phyloP scores from a whole-genome alignment of 768 basidiomycete genomes.

The Amanita rubescens region DNA sequence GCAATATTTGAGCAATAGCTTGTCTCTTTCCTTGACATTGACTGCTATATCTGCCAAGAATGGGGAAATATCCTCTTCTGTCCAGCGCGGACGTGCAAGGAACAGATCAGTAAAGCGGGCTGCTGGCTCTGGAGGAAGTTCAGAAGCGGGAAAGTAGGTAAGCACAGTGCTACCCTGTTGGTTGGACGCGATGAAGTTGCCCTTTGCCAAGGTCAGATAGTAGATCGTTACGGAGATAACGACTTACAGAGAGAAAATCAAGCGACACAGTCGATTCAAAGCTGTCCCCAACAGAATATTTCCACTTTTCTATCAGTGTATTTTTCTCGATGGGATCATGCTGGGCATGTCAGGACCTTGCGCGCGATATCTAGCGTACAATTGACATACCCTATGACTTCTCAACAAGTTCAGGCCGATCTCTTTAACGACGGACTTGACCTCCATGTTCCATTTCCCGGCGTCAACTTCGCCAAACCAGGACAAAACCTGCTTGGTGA shows the following conservation, averaged over 20 bases:
- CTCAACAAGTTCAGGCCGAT: conserved; percentile 73
- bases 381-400: conserved; percentile 40
- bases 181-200: conserved; percentile 57
- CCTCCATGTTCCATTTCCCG: conserved; percentile 62
- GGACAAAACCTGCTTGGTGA: conserved; percentile 62
- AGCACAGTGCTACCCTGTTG: conserved; percentile 30
- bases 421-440: conserved; percentile 54
- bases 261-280: conserved; percentile 61
- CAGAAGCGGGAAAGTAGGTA: conserved; percentile 69
- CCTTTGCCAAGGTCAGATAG: conserved; percentile 37
- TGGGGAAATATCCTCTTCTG: conserved; percentile 68
- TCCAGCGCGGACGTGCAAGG: conserved; percentile 70
- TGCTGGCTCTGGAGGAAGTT: conserved; percentile 69
- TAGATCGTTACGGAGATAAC: not conserved
- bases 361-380: not conserved
- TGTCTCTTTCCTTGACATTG: conserved; percentile 84
- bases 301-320: conserved; percentile 64
- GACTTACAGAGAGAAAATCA: conserved; percentile 54
- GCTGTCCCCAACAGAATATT: conserved; percentile 64
- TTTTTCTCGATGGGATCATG: conserved; percentile 49
- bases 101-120: conserved; percentile 87
- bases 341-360: conserved; percentile 26
- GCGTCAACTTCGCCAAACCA: conserved; percentile 71
- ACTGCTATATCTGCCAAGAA: conserved; percentile 80
- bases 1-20: conserved; percentile 79